phyloP scores from a whole-genome alignment of 208 protist species.

The Herpetomonas samuelpessoai region DNA sequence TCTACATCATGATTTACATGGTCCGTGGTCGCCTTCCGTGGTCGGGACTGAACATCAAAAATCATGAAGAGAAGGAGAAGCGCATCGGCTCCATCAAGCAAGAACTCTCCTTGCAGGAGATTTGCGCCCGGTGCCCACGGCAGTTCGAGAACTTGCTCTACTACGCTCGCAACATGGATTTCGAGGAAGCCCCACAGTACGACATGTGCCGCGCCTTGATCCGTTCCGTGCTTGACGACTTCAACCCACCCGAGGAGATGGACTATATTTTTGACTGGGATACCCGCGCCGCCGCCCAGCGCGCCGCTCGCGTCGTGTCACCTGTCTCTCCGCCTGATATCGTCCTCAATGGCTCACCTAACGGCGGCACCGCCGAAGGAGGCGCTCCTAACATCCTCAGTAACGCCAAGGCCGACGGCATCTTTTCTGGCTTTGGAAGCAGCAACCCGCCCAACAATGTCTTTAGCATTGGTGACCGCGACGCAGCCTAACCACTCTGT shows the following conservation, averaged over 20 bases:
- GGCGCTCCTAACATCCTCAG: constrained; percentile 38
- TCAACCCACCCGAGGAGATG: constrained; percentile 31
- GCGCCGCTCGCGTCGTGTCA: too few species aligned
- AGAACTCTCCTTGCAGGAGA: constrained; percentile 37
- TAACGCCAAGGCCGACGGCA: constrained; percentile 33
- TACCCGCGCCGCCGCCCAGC: constrained; percentile 5
- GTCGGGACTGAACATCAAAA: constrained; percentile 89
- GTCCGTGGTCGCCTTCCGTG: constrained; percentile 94
- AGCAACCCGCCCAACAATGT: constrained; percentile 35
- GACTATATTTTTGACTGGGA: constrained; percentile 58
- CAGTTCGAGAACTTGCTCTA: constrained; percentile 67
- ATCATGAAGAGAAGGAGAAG: constrained; percentile 67
- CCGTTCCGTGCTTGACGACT: constrained; percentile 39
- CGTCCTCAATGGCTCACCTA: too few species aligned
- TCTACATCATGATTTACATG: constrained; percentile 96
- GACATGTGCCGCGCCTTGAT: constrained; percentile 75
- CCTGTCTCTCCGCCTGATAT: too few species aligned
- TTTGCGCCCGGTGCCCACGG: constrained; percentile 65
- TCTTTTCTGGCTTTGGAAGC: constrained; percentile 44
- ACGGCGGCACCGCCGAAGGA: constrained; percentile 8
- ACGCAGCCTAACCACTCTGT: too few species aligned
- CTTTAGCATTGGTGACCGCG: constrained; percentile 39
- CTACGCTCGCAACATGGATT: constrained; percentile 72
- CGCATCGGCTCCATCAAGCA: constrained; percentile 64
- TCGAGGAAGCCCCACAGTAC: constrained; percentile 64